Evolutionary conservation across 768 basidiomycete species (phyloP).

Genomic region (Suillus variegatus): DNA sequence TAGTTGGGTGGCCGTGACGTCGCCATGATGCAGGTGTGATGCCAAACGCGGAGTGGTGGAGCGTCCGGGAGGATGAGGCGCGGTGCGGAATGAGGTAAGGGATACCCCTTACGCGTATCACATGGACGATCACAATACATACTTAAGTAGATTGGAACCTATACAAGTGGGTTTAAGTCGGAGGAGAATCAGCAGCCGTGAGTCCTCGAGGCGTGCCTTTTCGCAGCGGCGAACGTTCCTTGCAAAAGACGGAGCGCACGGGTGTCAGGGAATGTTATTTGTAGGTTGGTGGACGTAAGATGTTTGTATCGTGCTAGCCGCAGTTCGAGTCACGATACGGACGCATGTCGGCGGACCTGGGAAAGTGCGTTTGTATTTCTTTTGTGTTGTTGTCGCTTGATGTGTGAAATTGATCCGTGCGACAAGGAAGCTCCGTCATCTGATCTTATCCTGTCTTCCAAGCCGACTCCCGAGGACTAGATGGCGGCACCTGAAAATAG

Average conservation of each 20-base stretch:
- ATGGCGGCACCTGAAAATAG: too few species aligned
- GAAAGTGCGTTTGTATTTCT: not conserved
- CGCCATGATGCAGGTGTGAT: not conserved
- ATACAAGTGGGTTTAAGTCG: not conserved
- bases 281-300: conserved; percentile 79
- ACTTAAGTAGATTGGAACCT: not conserved
- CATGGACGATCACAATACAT: not conserved
- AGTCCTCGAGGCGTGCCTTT: not conserved
- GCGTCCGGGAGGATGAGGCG: not conserved
- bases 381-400: not conserved
- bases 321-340: too few species aligned
- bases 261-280: conserved; percentile 92
- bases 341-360: conserved; percentile 33
- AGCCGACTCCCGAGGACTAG: too few species aligned
- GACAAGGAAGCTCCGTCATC: conserved; percentile 4
- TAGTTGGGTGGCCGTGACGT: not conserved
- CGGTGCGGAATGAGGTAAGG: not conserved
- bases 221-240: not conserved
- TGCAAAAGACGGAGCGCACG: conserved; percentile 81
- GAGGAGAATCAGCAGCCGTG: not conserved
- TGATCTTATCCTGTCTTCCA: conserved; percentile 26
- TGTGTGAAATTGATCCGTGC: conserved; percentile 16
- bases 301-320: not conserved
- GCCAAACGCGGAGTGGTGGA: not conserved
- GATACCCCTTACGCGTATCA: not conserved